Evolutionary conservation across 2,329 filamentous ascomycete species (phyloP), one percentile per base, ranked within the genome.

Genomic region (Metarhizium guizhouense): DNA sequence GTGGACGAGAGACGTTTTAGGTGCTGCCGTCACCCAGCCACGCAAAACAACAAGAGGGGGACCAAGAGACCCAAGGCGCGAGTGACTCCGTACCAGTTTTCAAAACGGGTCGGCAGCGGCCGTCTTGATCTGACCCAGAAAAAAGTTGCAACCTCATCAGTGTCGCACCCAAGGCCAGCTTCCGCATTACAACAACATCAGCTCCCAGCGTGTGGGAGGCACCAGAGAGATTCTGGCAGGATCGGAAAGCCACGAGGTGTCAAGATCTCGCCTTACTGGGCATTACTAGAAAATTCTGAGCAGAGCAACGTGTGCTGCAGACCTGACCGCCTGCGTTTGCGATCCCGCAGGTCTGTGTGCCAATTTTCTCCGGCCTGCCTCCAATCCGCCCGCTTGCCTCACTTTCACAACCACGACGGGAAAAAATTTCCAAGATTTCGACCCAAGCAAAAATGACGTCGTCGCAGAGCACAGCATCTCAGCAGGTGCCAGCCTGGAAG

Each of bases 401-500:
- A 47, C 45, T 3, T 18, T 20, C 50, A 34, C 50, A 52, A 52
- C 50, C 40, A 43, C 50, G 32, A 42, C 34, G 25, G n/a, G 63
- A 65, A 67, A 60, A 56, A 54, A 57, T 52, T 11, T 32, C n/a
- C 42, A 47, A 50, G 13, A 45, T 51, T 52, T n/a, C 8, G 40
- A 34, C 52, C 45, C 14, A 50, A 45, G 14, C 14, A 47, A 70
- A 63, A 67, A 77, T 77, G 72, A 74, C 70, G 62, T 73, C 72
- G 62, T 67, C 73, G 65, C 68, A 69, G 62, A 68, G 66, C 64
- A 70, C 74, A 71, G 71, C 73, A 70, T 65, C 70, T 59, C 73
- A 74, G 67, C 73, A 73, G 63, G 72, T 79, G 59, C 80, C 81
- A 56, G 80, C 80, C 60, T 83, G 81, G 80, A 83, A 83, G 67